phyloP scores from a whole-genome alignment of 495 filamentous ascomycete species.

The Talaromyces stipitatus region DNA sequence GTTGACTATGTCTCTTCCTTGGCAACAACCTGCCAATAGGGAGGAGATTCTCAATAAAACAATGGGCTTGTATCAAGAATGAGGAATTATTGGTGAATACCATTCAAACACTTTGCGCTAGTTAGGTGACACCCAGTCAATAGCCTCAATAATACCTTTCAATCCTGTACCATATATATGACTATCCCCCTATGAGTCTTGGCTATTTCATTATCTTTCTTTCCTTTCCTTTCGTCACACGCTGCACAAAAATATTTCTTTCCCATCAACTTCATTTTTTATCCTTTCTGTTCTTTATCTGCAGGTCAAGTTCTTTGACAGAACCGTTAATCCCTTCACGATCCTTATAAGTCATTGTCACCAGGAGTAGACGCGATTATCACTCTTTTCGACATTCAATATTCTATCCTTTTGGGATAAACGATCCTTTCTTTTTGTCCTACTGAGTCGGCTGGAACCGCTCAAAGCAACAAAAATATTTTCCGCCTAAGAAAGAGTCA shows the following conservation, averaged over 20 bases:
- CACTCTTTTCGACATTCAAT: neutral
- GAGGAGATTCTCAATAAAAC: neutral
- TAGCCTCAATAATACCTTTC: neutral
- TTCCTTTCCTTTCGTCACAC: neutral
- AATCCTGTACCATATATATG: neutral
- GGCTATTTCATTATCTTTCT: neutral
- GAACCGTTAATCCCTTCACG: neutral
- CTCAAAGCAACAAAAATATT: neutral
- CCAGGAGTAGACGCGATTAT: neutral
- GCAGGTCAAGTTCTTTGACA: constrained; percentile 17
- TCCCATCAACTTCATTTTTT: neutral
- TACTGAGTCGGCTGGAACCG: neutral
- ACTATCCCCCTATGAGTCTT: neutral
- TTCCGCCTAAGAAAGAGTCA: constrained; percentile 10
- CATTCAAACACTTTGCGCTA: neutral
- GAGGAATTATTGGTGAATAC: neutral
- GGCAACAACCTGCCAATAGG: neutral
- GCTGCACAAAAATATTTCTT: neutral
- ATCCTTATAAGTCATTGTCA: neutral
- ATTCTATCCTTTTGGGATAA: neutral
- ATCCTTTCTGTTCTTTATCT: constrained; percentile 10
- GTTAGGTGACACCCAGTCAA: neutral
- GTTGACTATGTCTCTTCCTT: neutral
- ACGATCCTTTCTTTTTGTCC: neutral
- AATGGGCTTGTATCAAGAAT: neutral